Base-by-base conservation (phyloP, 1,139 yeast species). In the Scheffersomyces quercinus region DNA sequence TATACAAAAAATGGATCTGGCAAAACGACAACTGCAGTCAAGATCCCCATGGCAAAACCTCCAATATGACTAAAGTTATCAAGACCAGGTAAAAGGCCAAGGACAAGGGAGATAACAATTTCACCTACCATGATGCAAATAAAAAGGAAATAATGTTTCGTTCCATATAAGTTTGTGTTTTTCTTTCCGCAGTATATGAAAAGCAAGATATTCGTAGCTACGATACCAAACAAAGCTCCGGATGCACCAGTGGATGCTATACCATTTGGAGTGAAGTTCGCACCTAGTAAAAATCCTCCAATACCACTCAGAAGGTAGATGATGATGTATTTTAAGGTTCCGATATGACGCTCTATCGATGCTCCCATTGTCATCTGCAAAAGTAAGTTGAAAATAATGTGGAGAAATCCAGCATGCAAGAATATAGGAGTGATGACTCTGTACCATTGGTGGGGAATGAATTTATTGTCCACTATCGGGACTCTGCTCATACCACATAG, bases 1-100 rank as follows among this genome's bases (percentile, higher is more conserved):
- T 68, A 77, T 2, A 77, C 70, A 52, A 77, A 70, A 53, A 72
- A 66, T 3, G 93, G 93, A 49, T 82, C 85, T 37, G 81, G 73
- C 30, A 85, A 57, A n/a, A 84, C 52, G 1, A 77, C 64, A 0
- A 82, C 58, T 1, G 86, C 82, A 31, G 73, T 53, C 26, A 82
- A 61, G 1, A 82, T 39, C 0, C 93, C 93, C 65, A 82, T 67
- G 24, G 82, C 79, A 62, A 85, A 84, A 3, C 93, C 93, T 5
- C 93, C 93, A 50, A 85, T 77, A 59, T 85, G 93, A 43, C 88
- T 78, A 58, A 85, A 85, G 59, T 85, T 85, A 61, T 85, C 93
- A 43, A 85, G 62, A 0, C 93, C 93, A 0, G 93, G 93, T 14
- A 85, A 64, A 29, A 85, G 65, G 0, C 93, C 93, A 26, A 85